Evolutionary conservation across 2,329 filamentous ascomycete genomes (phyloP).

Genomic region (Fusarium tanahbumbuense): DNA sequence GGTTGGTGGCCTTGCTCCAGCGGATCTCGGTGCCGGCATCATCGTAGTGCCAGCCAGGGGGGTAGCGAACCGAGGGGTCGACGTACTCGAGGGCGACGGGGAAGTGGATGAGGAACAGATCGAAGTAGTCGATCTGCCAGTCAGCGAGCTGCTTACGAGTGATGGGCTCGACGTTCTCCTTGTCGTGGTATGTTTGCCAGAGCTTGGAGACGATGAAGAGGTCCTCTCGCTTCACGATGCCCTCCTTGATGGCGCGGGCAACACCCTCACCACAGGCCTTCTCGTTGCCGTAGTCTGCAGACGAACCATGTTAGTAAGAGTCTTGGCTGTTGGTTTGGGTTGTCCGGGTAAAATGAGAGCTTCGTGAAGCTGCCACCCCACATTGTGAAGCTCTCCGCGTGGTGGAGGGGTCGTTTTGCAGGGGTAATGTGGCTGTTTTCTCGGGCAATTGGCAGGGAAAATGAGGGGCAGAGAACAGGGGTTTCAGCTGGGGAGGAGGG

Average conservation of each 20-base stretch:
- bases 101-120: constrained; percentile 91
- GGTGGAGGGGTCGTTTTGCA: constrained; percentile 40
- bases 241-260: constrained; percentile 82
- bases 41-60: constrained; percentile 80
- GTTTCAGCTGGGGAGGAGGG: constrained; percentile 34
- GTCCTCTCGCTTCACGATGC: constrained; percentile 83
- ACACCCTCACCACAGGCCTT: constrained; percentile 81
- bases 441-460: constrained; percentile 40
- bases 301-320: constrained; percentile 9
- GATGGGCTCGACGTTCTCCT: constrained; percentile 80
- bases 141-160: constrained; percentile 80
- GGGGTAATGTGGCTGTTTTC: constrained; percentile 44
- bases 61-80: constrained; percentile 81
- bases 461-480: constrained; percentile 25
- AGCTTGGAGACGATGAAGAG: constrained; percentile 95
- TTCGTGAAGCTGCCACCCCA: constrained; percentile 36
- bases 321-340: neutral
- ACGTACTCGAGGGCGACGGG: constrained; percentile 88
- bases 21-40: constrained; percentile 68
- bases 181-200: constrained; percentile 92
- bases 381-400: constrained; percentile 25
- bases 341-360: constrained; percentile 11
- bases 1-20: constrained; percentile 75
- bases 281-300: constrained; percentile 85
- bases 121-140: constrained; percentile 90